Percentiles rank a stretch among this genome's conserved stretches.
Evolutionary conservation across 1,139 yeast species (phyloP).

Genomic region (Pichia sp.): DNA sequence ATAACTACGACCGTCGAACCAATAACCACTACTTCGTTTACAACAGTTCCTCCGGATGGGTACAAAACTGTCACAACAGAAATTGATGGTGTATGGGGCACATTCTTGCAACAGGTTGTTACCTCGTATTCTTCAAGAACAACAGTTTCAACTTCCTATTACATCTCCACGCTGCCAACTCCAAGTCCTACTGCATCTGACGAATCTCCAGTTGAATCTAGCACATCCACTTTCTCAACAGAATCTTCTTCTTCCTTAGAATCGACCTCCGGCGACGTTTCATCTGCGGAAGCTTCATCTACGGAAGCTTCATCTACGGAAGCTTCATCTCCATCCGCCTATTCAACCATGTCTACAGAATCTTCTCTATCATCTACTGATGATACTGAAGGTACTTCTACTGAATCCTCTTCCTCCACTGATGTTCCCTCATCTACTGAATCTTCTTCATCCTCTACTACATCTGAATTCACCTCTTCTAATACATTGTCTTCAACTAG

Average conservation of each 20-base stretch:
- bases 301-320: no score
- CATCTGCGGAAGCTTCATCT: no score
- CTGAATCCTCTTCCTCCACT: conserved; percentile 3
- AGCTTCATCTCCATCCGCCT: background rate
- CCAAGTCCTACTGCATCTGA: no score
- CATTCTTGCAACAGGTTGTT: conserved; percentile 16
- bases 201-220: background rate
- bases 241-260: no score
- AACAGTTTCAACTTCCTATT: conserved; percentile 8
- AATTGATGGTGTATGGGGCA: conserved; percentile 17
- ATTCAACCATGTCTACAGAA: background rate
- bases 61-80: conserved; percentile 18
- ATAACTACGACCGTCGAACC: conserved; percentile 23
- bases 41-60: conserved; percentile 17
- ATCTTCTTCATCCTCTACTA: conserved; percentile 3
- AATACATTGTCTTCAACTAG: background rate
- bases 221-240: background rate
- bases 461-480: conserved; percentile 1
- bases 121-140: conserved; percentile 13
- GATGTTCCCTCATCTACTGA: background rate
- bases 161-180: no score
- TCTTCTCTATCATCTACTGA: background rate
- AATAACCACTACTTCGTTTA: conserved; percentile 15
- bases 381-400: no score
- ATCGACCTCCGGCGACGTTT: no score